phyloP scores from a whole-genome alignment of 768 basidiomycete genomes.

The Auricularia sp. region DNA sequence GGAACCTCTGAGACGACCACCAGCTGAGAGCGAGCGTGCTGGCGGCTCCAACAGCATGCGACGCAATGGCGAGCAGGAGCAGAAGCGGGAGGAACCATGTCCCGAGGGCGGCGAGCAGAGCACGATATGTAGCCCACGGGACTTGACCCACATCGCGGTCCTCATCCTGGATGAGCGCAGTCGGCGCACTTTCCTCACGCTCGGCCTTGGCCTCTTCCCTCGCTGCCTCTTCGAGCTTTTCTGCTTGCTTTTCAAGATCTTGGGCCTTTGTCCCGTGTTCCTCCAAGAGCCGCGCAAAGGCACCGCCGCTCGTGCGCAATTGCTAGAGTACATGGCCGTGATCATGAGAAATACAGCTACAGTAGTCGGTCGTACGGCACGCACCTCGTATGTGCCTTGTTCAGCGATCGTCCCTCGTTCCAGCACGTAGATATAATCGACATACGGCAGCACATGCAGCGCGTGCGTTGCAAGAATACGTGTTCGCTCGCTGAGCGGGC shows the following conservation, averaged over 20 bases:
- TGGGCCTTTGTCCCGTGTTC: conserved; percentile 41
- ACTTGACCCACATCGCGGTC: conserved; percentile 50
- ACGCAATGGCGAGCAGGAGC: conserved; percentile 32
- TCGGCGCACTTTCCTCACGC: conserved; percentile 4
- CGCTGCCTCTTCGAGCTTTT: conserved; percentile 12
- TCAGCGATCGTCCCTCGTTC: conserved; percentile 50
- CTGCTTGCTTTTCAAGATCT: background rate
- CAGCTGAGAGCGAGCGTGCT: conserved; percentile 66
- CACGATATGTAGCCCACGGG: conserved; percentile 35
- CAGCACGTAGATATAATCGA: conserved; percentile 56
- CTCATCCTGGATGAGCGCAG: conserved; percentile 37
- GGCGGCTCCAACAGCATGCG: conserved; percentile 38
- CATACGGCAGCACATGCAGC: conserved; percentile 45
- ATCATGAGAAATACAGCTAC: background rate
- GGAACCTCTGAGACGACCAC: conserved; percentile 52
- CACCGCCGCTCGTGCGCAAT: conserved; percentile 22
- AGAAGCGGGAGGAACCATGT: conserved; percentile 37
- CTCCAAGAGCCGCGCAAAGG: conserved; percentile 43
- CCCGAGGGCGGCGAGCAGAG: conserved; percentile 40
- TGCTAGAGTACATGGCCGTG: background rate
- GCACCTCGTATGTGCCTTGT: conserved; percentile 49
- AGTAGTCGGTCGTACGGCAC: conserved; percentile 9
- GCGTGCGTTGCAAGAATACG: conserved; percentile 57
- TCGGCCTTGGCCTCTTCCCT: background rate
- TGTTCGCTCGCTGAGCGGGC: conserved; percentile 44